Conservation (phyloP, 202 grass and related monocot genomes). For the Schoenoplectus tabernaemontani region DNA sequence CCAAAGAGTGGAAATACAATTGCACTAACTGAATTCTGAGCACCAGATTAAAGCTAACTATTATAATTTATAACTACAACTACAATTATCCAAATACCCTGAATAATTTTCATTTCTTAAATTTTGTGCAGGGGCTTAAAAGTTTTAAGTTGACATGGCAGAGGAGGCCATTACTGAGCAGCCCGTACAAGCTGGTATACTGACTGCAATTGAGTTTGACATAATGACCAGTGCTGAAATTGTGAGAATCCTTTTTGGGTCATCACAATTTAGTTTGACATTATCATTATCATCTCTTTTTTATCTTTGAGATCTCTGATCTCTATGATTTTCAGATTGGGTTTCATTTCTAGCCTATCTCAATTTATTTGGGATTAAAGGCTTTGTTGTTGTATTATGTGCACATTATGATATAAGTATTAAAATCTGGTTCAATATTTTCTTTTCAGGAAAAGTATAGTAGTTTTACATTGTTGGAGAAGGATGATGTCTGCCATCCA, state of each 20-base stretch:
- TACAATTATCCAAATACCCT: not conserved
- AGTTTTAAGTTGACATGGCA: constrained; percentile 24
- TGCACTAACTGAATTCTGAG: not conserved
- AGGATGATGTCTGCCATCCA: constrained; percentile 56
- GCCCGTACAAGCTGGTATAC: constrained; percentile 24
- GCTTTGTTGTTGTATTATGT: not conserved
- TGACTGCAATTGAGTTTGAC: constrained; percentile 55
- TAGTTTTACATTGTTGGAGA: constrained; percentile 41
- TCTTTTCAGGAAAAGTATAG: constrained; percentile 64
- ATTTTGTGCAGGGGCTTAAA: constrained; percentile 32
- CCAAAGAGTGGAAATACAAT: not conserved
- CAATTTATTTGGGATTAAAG: too few species aligned
- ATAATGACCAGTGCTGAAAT: constrained; percentile 65
- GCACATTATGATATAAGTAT: not conserved
- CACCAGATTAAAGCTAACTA: not conserved
- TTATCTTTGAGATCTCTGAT: too few species aligned
- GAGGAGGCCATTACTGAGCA: constrained; percentile 30
- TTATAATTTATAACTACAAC: not conserved
- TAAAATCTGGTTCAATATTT: constrained; percentile 13
- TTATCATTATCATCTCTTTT: too few species aligned
- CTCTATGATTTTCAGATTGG: too few species aligned
- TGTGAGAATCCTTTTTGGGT: constrained; percentile 38
- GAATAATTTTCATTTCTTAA: constrained; percentile 1
- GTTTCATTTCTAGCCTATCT: too few species aligned
- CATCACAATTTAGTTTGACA: not conserved